phyloP scores from a whole-genome alignment of 2,329 filamentous ascomycete genomes.

The Ceratocystis ficicola region DNA sequence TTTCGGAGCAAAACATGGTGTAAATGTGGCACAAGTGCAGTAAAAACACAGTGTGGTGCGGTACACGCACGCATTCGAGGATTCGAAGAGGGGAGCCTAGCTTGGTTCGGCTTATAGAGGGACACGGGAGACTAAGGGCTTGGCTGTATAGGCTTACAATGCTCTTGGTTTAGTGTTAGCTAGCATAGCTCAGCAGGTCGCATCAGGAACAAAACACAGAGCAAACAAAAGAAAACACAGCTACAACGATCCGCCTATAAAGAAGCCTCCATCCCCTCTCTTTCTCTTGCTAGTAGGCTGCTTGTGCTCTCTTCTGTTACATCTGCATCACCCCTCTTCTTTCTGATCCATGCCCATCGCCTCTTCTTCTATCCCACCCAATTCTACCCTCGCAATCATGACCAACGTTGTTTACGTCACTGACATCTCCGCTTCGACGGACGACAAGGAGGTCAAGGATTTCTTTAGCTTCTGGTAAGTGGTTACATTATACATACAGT shows the following conservation, averaged over 20 bases:
- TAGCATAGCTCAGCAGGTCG: neutral
- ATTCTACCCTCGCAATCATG: constrained; percentile 34
- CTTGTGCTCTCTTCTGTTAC: neutral
- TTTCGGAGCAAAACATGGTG: neutral
- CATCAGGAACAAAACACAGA: neutral
- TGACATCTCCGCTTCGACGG: constrained; percentile 72
- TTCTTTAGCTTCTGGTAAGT: constrained; percentile 91
- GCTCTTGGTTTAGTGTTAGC: neutral
- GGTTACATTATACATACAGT: constrained; percentile 25
- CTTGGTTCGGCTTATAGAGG: constrained; percentile 3
- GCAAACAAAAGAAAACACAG: too few relatives aligned
- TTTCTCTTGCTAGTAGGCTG: neutral
- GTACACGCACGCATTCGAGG: neutral
- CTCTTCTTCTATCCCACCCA: constrained; percentile 15
- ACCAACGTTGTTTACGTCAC: constrained; percentile 68
- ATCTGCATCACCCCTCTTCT: neutral
- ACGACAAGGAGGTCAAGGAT: constrained; percentile 81
- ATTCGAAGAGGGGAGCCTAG: neutral
- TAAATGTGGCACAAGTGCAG: neutral
- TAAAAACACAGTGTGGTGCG: too few relatives aligned
- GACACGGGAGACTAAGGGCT: neutral
- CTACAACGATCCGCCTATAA: constrained; percentile 4
- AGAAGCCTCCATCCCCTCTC: neutral
- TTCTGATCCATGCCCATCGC: neutral
- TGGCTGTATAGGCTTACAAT: constrained; percentile 3